These are phyloP conservation scores for Hibiscus tridactylites DNA, from an alignment of 345 rosid species.

Conservation along the genomic window DNA sequence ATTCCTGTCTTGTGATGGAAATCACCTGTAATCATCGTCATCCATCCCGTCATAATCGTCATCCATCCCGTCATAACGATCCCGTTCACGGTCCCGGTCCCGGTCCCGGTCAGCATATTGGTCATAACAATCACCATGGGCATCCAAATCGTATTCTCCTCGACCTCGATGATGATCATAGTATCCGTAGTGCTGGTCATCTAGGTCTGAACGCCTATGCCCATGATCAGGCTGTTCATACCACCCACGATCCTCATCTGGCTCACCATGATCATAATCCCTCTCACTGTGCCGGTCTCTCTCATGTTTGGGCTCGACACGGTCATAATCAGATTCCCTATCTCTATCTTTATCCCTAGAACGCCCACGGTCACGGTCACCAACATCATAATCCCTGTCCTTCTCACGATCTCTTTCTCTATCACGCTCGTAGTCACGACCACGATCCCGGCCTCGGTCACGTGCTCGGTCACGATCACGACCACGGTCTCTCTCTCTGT, in stretches of 20 bases:
- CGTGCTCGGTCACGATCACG: constrained; percentile 36
- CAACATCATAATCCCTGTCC: constrained; percentile 43
- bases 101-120: constrained; percentile 40
- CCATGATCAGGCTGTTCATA: constrained; percentile 48
- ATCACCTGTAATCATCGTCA: constrained; percentile 41
- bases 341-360: constrained; percentile 67
- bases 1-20: constrained; percentile 31
- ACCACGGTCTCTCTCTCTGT: constrained; percentile 39
- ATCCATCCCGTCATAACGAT: constrained; percentile 51
- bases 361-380: constrained; percentile 41
- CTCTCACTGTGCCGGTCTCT: constrained; percentile 45
- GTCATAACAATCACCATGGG: constrained; percentile 52
- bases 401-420: constrained; percentile 42
- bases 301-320: constrained; percentile 51
- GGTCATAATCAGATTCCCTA: constrained; percentile 53
- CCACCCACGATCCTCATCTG: constrained; percentile 46
- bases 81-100: constrained; percentile 18
- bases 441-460: constrained; percentile 37
- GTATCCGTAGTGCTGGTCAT: constrained; percentile 36
- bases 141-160: constrained; percentile 26
- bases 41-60: constrained; percentile 60
- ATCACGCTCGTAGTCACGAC: constrained; percentile 36
- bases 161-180: constrained; percentile 47
- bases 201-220: constrained; percentile 39
- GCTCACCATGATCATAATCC: constrained; percentile 52